Percentiles rank a stretch among this genome's conserved stretches.
These are phyloP conservation scores for Penicillium herquei DNA, from an alignment of 495 filamentous ascomycete species.

Conservation along the genomic window DNA sequence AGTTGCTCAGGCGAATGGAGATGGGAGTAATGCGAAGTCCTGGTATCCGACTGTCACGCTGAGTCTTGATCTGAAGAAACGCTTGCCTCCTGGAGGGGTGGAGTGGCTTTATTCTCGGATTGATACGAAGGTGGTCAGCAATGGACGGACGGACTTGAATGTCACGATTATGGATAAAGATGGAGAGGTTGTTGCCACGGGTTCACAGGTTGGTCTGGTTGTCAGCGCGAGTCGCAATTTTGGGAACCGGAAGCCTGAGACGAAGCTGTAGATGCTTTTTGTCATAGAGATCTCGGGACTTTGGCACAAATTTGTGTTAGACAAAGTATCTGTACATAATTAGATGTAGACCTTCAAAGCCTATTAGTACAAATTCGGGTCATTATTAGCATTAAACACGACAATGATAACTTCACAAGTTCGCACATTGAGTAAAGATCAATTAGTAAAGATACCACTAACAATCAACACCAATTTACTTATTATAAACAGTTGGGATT, in stretches of 20 bases:
- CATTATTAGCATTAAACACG: no score
- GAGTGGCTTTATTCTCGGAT: slow-evolving; percentile 66
- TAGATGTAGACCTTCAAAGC: no score
- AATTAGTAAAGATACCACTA: no score
- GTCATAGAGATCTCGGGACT: slow-evolving; percentile 3
- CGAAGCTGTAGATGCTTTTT: slow-evolving; percentile 30
- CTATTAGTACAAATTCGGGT: no score
- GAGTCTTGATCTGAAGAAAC: slow-evolving; percentile 66
- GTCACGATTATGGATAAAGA: slow-evolving; percentile 57
- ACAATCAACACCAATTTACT: no score
- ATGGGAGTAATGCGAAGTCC: slow-evolving; percentile 33
- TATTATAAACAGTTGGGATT: no score
- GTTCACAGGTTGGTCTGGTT: slow-evolving; percentile 61
- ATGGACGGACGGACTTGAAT: slow-evolving; percentile 65
- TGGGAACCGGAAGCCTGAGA: slow-evolving; percentile 28
- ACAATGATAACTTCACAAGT: no score
- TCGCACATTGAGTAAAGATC: no score
- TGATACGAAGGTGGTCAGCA: slow-evolving; percentile 54
- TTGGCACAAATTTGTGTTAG: no score
- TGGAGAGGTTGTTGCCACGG: slow-evolving; percentile 59
- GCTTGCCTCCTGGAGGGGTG: slow-evolving; percentile 54
- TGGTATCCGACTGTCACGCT: slow-evolving; percentile 82
- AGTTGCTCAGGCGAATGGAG: slow-evolving; percentile 13
- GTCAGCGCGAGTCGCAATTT: slow-evolving; percentile 55
- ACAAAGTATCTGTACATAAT: no score